These are phyloP conservation scores for Porcisia hertigi DNA, from an alignment of 208 protist genomes.

Conservation along the genomic window DNA sequence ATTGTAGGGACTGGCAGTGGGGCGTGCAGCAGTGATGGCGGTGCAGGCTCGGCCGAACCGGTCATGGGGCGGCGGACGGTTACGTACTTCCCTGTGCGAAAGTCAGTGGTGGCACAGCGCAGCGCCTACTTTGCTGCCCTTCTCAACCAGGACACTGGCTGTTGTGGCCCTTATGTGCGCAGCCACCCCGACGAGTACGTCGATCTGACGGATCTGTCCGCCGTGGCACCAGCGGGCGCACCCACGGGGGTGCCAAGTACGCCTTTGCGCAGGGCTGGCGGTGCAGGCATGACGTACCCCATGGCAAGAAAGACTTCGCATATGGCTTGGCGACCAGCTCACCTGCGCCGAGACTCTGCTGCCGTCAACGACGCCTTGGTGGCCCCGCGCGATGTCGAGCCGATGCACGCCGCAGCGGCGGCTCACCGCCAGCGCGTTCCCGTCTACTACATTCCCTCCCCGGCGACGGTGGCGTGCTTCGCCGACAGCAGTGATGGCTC, in stretches of 20 bases:
- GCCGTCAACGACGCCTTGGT: background rate
- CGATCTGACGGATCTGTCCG: conserved; percentile 14
- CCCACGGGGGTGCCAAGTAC: background rate
- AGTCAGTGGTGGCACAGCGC: conserved; percentile 8
- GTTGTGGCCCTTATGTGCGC: conserved; percentile 25
- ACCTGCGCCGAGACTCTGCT: background rate
- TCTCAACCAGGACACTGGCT: conserved; percentile 3
- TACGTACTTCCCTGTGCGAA: conserved; percentile 26
- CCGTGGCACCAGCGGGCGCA: background rate
- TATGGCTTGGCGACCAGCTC: background rate
- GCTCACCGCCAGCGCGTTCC: conserved; percentile 4
- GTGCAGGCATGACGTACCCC: background rate
- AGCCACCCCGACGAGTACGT: conserved; percentile 29
- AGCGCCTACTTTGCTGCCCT: conserved; percentile 22
- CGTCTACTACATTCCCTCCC: conserved; percentile 16
- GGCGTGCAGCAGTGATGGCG: background rate
- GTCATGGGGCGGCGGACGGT: conserved; percentile 5
- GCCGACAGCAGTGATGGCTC: background rate
- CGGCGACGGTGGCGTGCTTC: conserved; percentile 8
- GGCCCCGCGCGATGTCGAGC: background rate
- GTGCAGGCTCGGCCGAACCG: background rate
- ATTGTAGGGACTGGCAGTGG: background rate
- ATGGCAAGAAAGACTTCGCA: background rate
- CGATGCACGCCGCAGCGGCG: background rate
- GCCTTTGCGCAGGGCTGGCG: background rate